Percentiles rank a stretch among this genome's conserved stretches.
Conservation (phyloP, 192 early-diverging fungal genomes). For the Allomyces macrogynus region DNA sequence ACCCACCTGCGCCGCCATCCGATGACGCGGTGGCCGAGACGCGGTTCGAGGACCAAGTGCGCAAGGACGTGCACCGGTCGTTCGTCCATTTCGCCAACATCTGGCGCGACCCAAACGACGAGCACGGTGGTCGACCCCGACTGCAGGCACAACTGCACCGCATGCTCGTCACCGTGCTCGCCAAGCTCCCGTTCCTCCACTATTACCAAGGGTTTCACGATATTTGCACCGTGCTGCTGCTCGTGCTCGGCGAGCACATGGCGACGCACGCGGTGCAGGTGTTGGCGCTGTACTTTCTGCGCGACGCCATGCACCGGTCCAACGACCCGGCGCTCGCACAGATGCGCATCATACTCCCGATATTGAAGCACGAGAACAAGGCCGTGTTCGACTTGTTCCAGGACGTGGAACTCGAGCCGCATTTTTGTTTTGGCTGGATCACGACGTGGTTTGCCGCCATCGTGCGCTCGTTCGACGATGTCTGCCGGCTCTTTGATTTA, state of each 20-base stretch:
- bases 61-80: not conserved
- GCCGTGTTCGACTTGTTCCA: slow-evolving; percentile 3
- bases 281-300: slow-evolving; percentile 7
- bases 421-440: slow-evolving; percentile 17
- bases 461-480: slow-evolving; percentile 3
- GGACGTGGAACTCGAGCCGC: slow-evolving; percentile 8
- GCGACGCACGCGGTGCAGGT: slow-evolving; percentile 2
- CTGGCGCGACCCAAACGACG: no score
- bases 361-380: slow-evolving; percentile 6
- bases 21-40: not conserved
- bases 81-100: not conserved
- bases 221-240: slow-evolving; percentile 11
- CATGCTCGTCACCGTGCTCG: no score
- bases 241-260: slow-evolving; percentile 6
- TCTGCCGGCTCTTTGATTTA: slow-evolving; percentile 13
- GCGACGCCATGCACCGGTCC: slow-evolving; percentile 14
- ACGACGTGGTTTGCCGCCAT: slow-evolving; percentile 19
- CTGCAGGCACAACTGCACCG: no score
- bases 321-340: slow-evolving; percentile 8
- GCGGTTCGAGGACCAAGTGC: not conserved
- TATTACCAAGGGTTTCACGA: slow-evolving; percentile 24
- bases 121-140: no score
- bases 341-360: slow-evolving; percentile 8
- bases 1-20: no score
- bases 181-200: slow-evolving; percentile 4